Base-by-base conservation (phyloP, 441 rosid genomes). In the Mallotus japonicus region DNA sequence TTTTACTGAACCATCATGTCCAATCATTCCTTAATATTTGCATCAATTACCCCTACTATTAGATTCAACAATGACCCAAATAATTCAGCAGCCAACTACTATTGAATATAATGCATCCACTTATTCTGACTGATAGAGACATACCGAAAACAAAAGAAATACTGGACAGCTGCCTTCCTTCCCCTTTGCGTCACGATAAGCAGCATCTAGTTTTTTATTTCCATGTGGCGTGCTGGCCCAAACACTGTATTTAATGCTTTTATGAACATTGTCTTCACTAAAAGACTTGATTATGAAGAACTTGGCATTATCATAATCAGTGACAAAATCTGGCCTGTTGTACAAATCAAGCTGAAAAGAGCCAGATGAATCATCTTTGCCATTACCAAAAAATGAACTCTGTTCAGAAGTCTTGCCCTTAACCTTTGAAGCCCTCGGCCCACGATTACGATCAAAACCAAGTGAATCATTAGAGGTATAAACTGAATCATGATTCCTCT, bases 161-260 rank as follows among this genome's bases (percentile, higher is more conserved):
- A 91, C 81, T 8, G 94, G 94, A 69, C 88, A 85, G 46, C 78
- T 73, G 44, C 76, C 84, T 77, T 76, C 82, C 57, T 79, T 84
- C 80, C 82, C 85, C 84, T 86, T 87, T 69, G 90, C 87, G 58
- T 87, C 90, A 54, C 54, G 82, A 83, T 85, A 91, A 47, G 89
- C 92, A 61, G 89, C 85, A 78, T 91, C 92, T 54, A 91, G 20
- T 65, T 91, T 90, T 76, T 85, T 89, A 85, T 86, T 90, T 53
- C 96, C 96, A 81, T 89, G 92, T 0, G 96, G 91, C 1, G 96
- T 90, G 76, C 96, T 90, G 47, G 96, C 92, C 96, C 96, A 90
- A 56, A 87, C 88, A 71, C 72, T 80, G 78, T 91, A 91, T 79
- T 91, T 91, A 28, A 91, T 87, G 72, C 96, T 91, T 80, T 86